A percentile compares a stretch with the other conserved stretches of the same genome.
Conservation (phyloP, 495 filamentous ascomycete species). For the Aspergillus avenaceus region DNA sequence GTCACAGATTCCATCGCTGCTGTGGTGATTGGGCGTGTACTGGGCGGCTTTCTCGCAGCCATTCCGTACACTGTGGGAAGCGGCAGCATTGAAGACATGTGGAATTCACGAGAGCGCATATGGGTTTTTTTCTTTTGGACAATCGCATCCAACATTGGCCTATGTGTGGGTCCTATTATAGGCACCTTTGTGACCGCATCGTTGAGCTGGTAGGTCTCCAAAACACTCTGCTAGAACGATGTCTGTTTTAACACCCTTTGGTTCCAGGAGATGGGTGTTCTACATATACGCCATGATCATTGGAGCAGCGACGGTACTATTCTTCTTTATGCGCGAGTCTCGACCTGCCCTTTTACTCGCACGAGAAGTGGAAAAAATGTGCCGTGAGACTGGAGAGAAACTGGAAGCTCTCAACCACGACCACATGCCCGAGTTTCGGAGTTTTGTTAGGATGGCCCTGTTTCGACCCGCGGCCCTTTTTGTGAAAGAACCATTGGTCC, state of each 20-base stretch:
- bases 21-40: slow-evolving; percentile 34
- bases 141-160: slow-evolving; percentile 30
- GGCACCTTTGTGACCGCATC: slow-evolving; percentile 30
- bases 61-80: slow-evolving; percentile 43
- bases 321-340: slow-evolving; percentile 32
- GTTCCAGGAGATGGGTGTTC: slow-evolving; percentile 40
- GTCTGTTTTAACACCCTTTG: neutral
- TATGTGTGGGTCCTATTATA: slow-evolving; percentile 38
- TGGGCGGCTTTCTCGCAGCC: slow-evolving; percentile 41
- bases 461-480: slow-evolving; percentile 37
- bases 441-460: slow-evolving; percentile 33
- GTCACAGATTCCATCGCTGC: slow-evolving; percentile 26
- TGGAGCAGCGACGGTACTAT: slow-evolving; percentile 17
- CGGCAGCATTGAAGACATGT: slow-evolving; percentile 50
- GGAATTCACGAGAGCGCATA: slow-evolving; percentile 32
- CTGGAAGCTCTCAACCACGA: slow-evolving; percentile 32
- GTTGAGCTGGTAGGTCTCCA: slow-evolving; percentile 31
- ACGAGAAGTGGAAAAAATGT: slow-evolving; percentile 19
- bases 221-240: no score
- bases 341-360: slow-evolving; percentile 36
- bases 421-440: slow-evolving; percentile 27
- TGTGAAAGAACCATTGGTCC: slow-evolving; percentile 43
- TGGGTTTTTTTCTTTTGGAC: slow-evolving; percentile 45
- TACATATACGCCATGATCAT: slow-evolving; percentile 32
- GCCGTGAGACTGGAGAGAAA: slow-evolving; percentile 9